Base-by-base conservation (phyloP, 2,329 filamentous ascomycete genomes). In the Sporothrix brunneoviolacea region DNA sequence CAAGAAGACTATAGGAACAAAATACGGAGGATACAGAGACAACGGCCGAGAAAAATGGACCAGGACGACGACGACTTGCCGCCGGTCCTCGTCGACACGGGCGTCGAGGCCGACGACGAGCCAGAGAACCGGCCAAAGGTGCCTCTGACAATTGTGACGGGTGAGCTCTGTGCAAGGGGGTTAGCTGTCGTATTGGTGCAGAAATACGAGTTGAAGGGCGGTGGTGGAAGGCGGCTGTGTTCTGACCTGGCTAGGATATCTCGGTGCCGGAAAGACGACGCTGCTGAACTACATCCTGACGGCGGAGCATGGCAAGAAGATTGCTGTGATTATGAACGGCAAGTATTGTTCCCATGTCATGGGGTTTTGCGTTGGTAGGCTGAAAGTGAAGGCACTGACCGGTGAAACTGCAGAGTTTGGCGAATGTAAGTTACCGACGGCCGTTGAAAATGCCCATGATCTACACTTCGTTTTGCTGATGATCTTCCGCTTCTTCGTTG, bases 301-400 rank as follows among this genome's bases (percentile, higher is more conserved):
- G 24, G 90, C 91, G 52, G 84, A 91, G 54, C 93, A 98, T 75
- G 91, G 91, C 66, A 97, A 97, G 75, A 95, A 90, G 63, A 93
- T 98, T 65, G 93, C 93, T 10, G 93, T 98, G 13, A 97, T 98
- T 51, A 80, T 98, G 72, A 98, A 98, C 67, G 90, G 88, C 72
- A 55, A 39, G 61, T 36, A n/a, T n/a, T n/a, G 21, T 30, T 41
- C 21, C 21, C 16, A 4, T 33, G 27, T 19, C 15, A n/a, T n/a
- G n/a, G n/a, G n/a, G n/a, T n/a, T n/a, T n/a, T n/a, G n/a, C n/a
- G n/a, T n/a, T n/a, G n/a, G n/a, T n/a, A n/a, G n/a, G n/a, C n/a
- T n/a, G n/a, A n/a, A n/a, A n/a, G n/a, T n/a, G n/a, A n/a, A 28
- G 24, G 18, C n/a, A 22, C 32, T 52, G 22, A 48, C 54, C 65